A percentile compares a stretch with the other conserved stretches of the same genome.
Evolutionary conservation across 306 rosid genomes (phyloP).

Genomic region (Canavalia gladiata): DNA sequence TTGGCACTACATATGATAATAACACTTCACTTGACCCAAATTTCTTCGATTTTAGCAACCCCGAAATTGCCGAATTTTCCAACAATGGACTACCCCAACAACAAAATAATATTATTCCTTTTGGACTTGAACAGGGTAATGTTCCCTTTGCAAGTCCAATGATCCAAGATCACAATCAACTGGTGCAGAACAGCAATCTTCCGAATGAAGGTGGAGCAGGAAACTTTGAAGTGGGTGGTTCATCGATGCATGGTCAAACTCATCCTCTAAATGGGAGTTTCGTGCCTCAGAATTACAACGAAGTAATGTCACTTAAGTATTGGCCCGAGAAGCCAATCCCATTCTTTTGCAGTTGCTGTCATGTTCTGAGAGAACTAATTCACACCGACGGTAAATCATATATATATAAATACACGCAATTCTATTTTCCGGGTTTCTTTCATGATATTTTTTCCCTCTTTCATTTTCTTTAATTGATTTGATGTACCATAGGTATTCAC

Average conservation of each 20-base stretch:
- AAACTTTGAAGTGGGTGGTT: slow-evolving; percentile 47
- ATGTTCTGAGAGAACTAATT: slow-evolving; percentile 70
- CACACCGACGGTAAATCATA: slow-evolving; percentile 57
- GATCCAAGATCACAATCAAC: slow-evolving; percentile 21
- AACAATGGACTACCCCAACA: background rate
- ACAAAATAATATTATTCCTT: background rate
- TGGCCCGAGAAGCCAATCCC: slow-evolving; percentile 58
- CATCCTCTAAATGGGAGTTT: background rate
- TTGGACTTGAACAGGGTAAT: background rate
- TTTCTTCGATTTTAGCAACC: slow-evolving; percentile 36
- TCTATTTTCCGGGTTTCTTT: background rate
- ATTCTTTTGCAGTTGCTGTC: slow-evolving; percentile 67
- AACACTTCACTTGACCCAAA: slow-evolving; percentile 21
- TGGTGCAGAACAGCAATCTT: too few relatives aligned
- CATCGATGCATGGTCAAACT: slow-evolving; percentile 34
- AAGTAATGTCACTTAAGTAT: background rate
- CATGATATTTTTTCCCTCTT: background rate
- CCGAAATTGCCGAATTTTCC: slow-evolving; percentile 41
- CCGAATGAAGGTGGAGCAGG: background rate
- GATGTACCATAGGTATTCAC: slow-evolving; percentile 45
- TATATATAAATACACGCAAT: background rate
- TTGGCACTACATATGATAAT: slow-evolving; percentile 33
- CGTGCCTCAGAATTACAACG: background rate
- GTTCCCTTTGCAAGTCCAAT: background rate
- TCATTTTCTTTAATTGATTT: background rate